Evolutionary conservation across 768 basidiomycete species (phyloP), one percentile per base, ranked within the genome.

Genomic region (Amyloporia xantha): DNA sequence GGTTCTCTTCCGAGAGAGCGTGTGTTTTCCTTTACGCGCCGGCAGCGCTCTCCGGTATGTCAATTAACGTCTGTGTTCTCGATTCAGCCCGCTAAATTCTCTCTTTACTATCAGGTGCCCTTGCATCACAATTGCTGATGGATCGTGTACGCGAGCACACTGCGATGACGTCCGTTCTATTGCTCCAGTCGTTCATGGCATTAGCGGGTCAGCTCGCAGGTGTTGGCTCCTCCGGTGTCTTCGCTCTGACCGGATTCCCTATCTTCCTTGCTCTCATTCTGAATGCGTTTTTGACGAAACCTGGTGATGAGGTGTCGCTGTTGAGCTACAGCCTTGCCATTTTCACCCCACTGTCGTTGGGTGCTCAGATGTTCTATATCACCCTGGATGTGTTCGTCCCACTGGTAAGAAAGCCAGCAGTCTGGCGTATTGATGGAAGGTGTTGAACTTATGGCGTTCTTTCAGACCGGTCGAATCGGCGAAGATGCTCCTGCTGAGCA

Each of bases 381-480:
- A 79, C 86, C 2, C 57, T 90, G 37, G 88, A 94, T 39, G 85
- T 97, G 19, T 96, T 98, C 59, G 90, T 95, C 0, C 95, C 95
- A 5, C 66, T 96, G 59, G 87, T 87, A 53, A 44, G 78, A 66
- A 12, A 3, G 20, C 30, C 9, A 17, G 25, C 11, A 39, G 26
- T 35, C n/a, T 17, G 39, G 33, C 30, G 25, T 3, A 12, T 11
- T 11, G 9, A 19, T 40, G 19, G 10, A 20, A 9, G 9, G 33
- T 35, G 10, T n/a, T 35, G 11, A 44, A 13, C 41, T 41, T 58
- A 51, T 52, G 33, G 23, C 2, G n/a, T 40, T 12, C 12, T 49
- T 41, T 5, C 54, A 89, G 86, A 91, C 87, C 0, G 93, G 93
- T 19, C 79, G 91, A 6, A 78, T 86, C 42, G 90, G 91, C 27